These are phyloP conservation scores for Gnomoniopsis sp. DNA, from an alignment of 2,329 filamentous ascomycete species.

Conservation along the genomic window DNA sequence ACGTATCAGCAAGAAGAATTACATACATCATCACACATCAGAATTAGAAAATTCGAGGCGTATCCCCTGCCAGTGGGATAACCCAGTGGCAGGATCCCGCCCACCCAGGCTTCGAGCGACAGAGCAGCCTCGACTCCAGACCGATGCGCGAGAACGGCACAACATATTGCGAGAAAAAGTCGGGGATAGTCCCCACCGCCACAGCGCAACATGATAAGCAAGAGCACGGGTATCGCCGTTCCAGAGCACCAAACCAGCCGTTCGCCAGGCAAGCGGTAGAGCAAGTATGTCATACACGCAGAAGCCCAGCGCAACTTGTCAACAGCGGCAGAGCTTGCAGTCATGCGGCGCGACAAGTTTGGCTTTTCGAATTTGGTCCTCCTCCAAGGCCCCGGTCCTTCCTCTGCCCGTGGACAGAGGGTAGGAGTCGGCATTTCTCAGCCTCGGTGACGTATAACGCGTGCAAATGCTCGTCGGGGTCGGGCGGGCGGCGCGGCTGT, in stretches of 20 bases:
- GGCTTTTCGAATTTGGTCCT: not conserved
- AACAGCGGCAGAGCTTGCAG: constrained; percentile 11
- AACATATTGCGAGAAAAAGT: not conserved
- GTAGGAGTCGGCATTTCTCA: constrained; percentile 9
- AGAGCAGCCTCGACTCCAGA: constrained; percentile 19
- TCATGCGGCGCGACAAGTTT: constrained; percentile 10
- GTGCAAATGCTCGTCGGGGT: constrained; percentile 6
- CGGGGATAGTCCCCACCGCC: constrained; percentile 16
- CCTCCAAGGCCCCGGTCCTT: constrained; percentile 18
- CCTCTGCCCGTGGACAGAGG: constrained; percentile 9
- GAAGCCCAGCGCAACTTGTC: not conserved
- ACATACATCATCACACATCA: not conserved
- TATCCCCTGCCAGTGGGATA: constrained; percentile 8
- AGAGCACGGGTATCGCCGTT: constrained; percentile 14
- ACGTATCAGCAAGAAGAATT: constrained; percentile 2
- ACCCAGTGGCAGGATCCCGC: constrained; percentile 13
- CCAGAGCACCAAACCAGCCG: not conserved
- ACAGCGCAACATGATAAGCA: constrained; percentile 13
- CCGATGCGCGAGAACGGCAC: not conserved
- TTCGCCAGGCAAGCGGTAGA: not conserved
- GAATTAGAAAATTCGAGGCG: not conserved
- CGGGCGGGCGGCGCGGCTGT: constrained; percentile 16
- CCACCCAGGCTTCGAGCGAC: constrained; percentile 16
- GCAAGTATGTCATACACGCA: constrained; percentile 4
- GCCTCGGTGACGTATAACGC: constrained; percentile 14